phyloP scores from a whole-genome alignment of 2,329 filamentous ascomycete species.

The Diplodia intermedia region DNA sequence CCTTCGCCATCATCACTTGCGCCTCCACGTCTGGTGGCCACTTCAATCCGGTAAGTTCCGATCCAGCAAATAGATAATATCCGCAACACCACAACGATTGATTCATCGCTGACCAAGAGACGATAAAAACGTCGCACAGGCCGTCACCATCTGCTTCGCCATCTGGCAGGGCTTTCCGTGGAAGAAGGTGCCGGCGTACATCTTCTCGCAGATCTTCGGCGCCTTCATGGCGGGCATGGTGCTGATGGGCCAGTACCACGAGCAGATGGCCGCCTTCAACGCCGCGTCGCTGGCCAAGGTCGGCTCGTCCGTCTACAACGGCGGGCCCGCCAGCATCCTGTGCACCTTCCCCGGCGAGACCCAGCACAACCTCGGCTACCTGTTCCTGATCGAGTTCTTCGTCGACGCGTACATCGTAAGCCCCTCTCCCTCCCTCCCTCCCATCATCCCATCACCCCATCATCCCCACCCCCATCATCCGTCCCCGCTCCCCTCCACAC shows the following conservation, averaged over 20 bases:
- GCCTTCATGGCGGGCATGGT: slow-evolving; percentile 63
- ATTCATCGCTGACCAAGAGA: slow-evolving; percentile 45
- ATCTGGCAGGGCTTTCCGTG: slow-evolving; percentile 66
- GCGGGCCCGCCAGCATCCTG: slow-evolving; percentile 62
- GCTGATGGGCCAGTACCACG: slow-evolving; percentile 64
- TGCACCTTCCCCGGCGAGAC: slow-evolving; percentile 60
- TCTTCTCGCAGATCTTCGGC: slow-evolving; percentile 63
- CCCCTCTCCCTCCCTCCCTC: slow-evolving; percentile 10
- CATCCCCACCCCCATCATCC: no score
- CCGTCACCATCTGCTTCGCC: slow-evolving; percentile 51
- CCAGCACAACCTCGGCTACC: slow-evolving; percentile 62
- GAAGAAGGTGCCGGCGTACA: slow-evolving; percentile 64
- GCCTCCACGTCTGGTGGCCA: slow-evolving; percentile 62
- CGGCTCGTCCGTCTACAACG: slow-evolving; percentile 52
- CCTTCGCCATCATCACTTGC: slow-evolving; percentile 65
- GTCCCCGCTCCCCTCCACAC: not conserved
- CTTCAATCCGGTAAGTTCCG: slow-evolving; percentile 55
- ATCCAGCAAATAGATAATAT: no score
- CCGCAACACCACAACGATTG: slow-evolving; percentile 37
- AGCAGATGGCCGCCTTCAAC: slow-evolving; percentile 55
- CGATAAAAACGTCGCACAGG: slow-evolving; percentile 20
- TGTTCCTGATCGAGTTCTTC: slow-evolving; percentile 67
- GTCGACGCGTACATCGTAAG: slow-evolving; percentile 62
- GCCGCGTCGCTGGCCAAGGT: slow-evolving; percentile 50
- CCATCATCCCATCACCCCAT: not conserved